Evolutionary conservation across 169 alveolate species (phyloP).

Genomic region (Plasmodium fragile): DNA sequence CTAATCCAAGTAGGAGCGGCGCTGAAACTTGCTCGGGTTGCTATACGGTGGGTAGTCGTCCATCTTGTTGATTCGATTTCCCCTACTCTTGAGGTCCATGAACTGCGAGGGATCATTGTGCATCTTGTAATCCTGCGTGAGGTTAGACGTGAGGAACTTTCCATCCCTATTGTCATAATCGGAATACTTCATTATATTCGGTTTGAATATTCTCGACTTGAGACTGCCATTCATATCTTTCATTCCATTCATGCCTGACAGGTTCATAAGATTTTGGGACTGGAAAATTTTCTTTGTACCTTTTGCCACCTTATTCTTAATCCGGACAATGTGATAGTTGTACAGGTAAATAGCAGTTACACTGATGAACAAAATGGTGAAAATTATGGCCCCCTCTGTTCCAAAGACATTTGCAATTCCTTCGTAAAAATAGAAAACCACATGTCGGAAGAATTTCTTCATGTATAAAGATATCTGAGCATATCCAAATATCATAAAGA

Average conservation of each 20-base stretch:
- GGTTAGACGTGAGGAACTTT: constrained; percentile 21
- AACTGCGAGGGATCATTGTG: constrained; percentile 52
- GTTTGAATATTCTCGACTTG: constrained; percentile 47
- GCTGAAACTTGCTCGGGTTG: constrained; percentile 49
- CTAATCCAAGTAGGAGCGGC: constrained; percentile 56
- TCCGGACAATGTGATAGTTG: constrained; percentile 55
- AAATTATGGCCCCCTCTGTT: constrained; percentile 74
- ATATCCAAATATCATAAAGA: constrained; percentile 75
- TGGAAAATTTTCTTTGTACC: constrained; percentile 60
- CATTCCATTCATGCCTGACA: constrained; percentile 33
- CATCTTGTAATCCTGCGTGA: constrained; percentile 55
- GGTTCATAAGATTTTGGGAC: constrained; percentile 55
- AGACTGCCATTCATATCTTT: constrained; percentile 28
- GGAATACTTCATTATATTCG: constrained; percentile 36
- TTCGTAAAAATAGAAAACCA: constrained; percentile 68
- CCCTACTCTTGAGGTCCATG: constrained; percentile 30
- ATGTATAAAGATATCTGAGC: constrained; percentile 52
- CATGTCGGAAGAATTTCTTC: constrained; percentile 55
- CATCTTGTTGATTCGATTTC: constrained; percentile 24
- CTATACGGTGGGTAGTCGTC: constrained; percentile 52
- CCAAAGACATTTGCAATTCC: constrained; percentile 76
- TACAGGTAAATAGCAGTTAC: constrained; percentile 63
- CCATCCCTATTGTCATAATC: constrained; percentile 45
- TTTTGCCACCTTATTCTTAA: constrained; percentile 67
- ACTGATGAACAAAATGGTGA: constrained; percentile 30